Evolutionary conservation across 108 stramenopile species (phyloP).

Genomic region (Skeletonema potamos): DNA sequence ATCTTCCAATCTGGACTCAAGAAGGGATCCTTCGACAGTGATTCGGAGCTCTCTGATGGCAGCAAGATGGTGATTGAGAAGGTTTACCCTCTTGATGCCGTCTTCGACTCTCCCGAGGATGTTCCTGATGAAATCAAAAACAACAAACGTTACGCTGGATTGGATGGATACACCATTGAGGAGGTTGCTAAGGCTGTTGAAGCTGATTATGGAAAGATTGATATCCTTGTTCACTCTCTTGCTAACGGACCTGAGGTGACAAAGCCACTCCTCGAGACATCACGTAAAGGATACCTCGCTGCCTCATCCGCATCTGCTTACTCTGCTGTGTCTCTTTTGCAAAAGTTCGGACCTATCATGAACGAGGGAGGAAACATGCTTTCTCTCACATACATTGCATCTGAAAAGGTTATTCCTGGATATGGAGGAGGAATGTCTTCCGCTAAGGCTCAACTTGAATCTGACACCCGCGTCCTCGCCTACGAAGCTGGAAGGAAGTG

Average conservation of each 20-base stretch:
- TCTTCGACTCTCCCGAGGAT: constrained; percentile 92
- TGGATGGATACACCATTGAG: constrained; percentile 92
- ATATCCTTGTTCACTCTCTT: constrained; percentile 97
- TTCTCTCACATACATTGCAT: constrained; percentile 98
- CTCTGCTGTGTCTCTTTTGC: constrained; percentile 93
- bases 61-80: constrained; percentile 92
- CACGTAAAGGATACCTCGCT: constrained; percentile 95
- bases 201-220: constrained; percentile 97
- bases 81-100: constrained; percentile 97
- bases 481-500: constrained; percentile 96
- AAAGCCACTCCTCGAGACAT: constrained; percentile 96
- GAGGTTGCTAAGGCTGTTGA: constrained; percentile 93
- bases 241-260: constrained; percentile 99
- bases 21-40: constrained; percentile 89
- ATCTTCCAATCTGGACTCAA: constrained; percentile 90
- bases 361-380: constrained; percentile 89
- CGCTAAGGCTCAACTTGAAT: constrained; percentile 97
- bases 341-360: constrained; percentile 97
- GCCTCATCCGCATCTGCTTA: constrained; percentile 96
- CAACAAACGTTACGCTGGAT: constrained; percentile 95
- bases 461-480: constrained; percentile 94
- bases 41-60: constrained; percentile 82
- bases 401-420: constrained; percentile 97
- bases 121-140: constrained; percentile 93
- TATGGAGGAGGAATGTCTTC: constrained; percentile 99